Evolutionary conservation across 768 basidiomycete species (phyloP).

Genomic region (Austroboletus festivus): DNA sequence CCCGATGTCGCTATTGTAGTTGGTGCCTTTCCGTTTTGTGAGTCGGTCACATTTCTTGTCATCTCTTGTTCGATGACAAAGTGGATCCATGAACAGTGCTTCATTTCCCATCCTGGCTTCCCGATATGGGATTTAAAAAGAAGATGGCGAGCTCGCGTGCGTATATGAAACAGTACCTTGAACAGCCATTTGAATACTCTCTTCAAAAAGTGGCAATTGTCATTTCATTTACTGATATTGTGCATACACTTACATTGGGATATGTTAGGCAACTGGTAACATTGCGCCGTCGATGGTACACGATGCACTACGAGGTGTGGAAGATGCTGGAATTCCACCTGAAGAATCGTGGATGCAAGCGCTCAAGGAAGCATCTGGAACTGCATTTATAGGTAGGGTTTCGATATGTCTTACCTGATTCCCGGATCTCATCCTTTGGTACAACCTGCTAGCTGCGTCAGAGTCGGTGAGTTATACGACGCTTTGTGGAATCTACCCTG

Average conservation of each 20-base stretch:
- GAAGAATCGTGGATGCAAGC: not conserved
- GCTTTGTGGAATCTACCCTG: not conserved
- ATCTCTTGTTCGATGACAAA: not conserved
- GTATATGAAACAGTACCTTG: not conserved
- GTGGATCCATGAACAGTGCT: constrained; percentile 1
- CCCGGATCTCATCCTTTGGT: not conserved
- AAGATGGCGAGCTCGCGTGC: not conserved
- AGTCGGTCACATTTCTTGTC: not conserved
- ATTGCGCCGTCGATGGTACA: constrained; percentile 1
- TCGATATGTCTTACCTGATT: not conserved
- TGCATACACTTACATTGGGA: not conserved
- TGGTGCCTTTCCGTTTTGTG: not conserved
- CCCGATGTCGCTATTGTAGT: not conserved
- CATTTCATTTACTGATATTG: too few species aligned
- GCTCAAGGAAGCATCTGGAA: constrained; percentile 5
- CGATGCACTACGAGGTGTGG: not conserved
- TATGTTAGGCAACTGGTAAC: not conserved
- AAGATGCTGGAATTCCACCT: not conserved
- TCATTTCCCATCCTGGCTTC: constrained; percentile 8
- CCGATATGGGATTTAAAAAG: constrained; percentile 8
- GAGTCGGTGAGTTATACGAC: constrained; percentile 6
- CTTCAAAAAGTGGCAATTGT: not conserved
- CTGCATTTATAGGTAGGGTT: constrained; percentile 3
- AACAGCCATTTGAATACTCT: not conserved
- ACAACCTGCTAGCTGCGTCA: constrained; percentile 6